These are phyloP conservation scores for Thielaviopsis ethacetica DNA, from an alignment of 2,329 filamentous ascomycete species.

Conservation along the genomic window DNA sequence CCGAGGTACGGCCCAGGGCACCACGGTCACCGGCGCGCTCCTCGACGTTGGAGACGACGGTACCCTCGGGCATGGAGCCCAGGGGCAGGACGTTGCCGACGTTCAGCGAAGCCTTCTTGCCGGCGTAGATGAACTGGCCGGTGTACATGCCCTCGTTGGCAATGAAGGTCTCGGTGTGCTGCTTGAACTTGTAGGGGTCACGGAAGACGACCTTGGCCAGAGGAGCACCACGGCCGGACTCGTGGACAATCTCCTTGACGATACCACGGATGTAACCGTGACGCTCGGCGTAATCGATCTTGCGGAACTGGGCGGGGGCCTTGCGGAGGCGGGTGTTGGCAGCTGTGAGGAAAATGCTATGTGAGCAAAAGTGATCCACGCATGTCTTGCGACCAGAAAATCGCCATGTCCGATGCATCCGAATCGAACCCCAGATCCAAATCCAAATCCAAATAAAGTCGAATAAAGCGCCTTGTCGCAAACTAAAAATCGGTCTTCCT, in stretches of 20 bases:
- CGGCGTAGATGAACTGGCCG: constrained; percentile 99
- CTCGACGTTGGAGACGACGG: constrained; percentile 97
- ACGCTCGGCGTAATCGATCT: constrained; percentile 88
- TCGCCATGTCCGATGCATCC: background rate
- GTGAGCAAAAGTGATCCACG: constrained; percentile 13
- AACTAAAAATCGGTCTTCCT: background rate
- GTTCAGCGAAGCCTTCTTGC: constrained; percentile 94
- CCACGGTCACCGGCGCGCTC: constrained; percentile 97
- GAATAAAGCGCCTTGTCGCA: background rate
- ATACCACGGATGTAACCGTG: constrained; percentile 97
- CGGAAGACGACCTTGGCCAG: constrained; percentile 95
- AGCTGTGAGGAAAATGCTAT: constrained; percentile 27
- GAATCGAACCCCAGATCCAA: background rate
- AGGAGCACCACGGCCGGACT: constrained; percentile 93
- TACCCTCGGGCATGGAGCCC: constrained; percentile 92
- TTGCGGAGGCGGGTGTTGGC: constrained; percentile 87
- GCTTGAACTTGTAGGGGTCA: constrained; percentile 96
- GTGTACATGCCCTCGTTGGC: constrained; percentile 99
- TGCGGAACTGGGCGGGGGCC: constrained; percentile 71
- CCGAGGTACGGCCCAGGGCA: constrained; percentile 87
- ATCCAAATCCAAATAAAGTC: background rate
- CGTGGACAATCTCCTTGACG: constrained; percentile 98
- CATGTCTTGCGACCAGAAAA: background rate
- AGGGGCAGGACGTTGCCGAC: constrained; percentile 97
- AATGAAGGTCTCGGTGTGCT: constrained; percentile 97